These are phyloP conservation scores for Arctium lappa DNA, from an alignment of 129 eudicot genomes.

Conservation along the genomic window DNA sequence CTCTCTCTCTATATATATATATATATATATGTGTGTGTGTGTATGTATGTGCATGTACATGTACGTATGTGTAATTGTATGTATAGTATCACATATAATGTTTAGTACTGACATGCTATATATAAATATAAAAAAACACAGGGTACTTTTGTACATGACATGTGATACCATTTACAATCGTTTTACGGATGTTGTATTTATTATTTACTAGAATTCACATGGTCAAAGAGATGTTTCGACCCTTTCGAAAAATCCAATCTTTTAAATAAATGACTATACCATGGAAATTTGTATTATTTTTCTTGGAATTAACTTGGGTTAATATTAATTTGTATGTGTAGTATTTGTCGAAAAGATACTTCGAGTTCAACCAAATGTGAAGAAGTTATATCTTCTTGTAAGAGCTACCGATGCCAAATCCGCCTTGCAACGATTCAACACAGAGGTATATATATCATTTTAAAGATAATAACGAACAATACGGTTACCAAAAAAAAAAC, in stretches of 20 bases:
- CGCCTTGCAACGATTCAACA: conserved; percentile 69
- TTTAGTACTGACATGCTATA: not conserved
- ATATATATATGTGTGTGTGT: not conserved
- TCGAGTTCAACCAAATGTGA: conserved; percentile 89
- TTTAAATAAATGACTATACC: not conserved
- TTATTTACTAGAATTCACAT: not conserved
- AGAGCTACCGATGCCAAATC: conserved; percentile 71
- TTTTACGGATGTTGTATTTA: not conserved
- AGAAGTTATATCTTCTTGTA: conserved; percentile 75
- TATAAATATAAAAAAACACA: not conserved
- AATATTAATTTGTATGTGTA: conserved; percentile 9
- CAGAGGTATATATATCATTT: conserved; percentile 38
- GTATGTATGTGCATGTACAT: not conserved
- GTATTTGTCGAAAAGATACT: conserved; percentile 89
- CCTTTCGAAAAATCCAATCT: not conserved
- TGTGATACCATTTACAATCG: not conserved
- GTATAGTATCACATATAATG: not conserved
- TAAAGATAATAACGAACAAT: not conserved
- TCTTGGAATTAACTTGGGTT: not conserved
- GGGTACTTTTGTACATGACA: not conserved
- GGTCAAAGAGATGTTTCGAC: not conserved
- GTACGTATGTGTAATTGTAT: not conserved
- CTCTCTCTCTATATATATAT: not conserved
- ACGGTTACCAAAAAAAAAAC: no score
- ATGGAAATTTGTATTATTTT: not conserved